Evolutionary conservation across 139 green algal genomes (phyloP).

Genomic region (Chlorella sp.): DNA sequence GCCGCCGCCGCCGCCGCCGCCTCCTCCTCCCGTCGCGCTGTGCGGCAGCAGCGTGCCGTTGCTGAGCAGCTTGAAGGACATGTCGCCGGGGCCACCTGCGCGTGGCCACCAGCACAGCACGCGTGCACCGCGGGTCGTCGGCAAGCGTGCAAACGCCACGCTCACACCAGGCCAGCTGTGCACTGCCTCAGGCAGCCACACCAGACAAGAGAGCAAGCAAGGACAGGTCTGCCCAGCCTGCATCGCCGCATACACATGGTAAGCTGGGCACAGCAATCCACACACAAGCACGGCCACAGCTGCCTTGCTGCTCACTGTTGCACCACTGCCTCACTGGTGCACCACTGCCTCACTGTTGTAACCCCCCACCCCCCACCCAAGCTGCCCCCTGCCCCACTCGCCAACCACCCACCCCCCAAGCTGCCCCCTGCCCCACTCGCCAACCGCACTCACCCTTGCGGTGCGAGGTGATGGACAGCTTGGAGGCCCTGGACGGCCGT

Average conservation of each 20-base stretch:
- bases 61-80: background rate
- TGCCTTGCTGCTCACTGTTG: background rate
- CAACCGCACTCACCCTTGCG: background rate
- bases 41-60: background rate
- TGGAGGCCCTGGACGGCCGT: background rate
- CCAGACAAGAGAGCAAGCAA: background rate
- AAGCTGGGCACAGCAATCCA: background rate
- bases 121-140: no score
- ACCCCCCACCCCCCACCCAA: background rate
- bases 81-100: no score
- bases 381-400: background rate
- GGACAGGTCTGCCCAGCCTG: background rate
- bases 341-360: background rate
- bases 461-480: background rate
- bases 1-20: no score
- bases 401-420: background rate
- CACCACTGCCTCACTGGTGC: background rate
- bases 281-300: background rate
- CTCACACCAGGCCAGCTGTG: no score
- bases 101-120: no score
- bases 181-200: background rate
- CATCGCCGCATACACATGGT: background rate
- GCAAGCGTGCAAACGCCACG: no score
- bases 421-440: background rate
- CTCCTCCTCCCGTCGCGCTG: background rate